Evolutionary conservation across 176 grass and related monocot species (phyloP).

Genomic region (Ananas comosus): DNA sequence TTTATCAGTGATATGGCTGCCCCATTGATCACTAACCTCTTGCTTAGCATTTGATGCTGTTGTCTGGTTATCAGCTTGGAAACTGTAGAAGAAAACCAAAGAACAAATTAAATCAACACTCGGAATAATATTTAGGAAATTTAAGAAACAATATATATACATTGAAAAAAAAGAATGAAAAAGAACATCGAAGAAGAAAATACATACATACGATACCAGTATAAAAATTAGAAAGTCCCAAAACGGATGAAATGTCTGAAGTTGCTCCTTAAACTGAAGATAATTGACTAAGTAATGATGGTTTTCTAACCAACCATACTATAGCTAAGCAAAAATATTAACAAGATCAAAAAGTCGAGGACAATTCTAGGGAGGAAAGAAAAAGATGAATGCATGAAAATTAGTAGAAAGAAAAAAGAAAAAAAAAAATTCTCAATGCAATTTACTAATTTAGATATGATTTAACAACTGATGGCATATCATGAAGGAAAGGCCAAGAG

Average conservation of each 20-base stretch:
- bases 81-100: constrained; percentile 41
- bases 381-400: too few relatives aligned
- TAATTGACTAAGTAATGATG: too few relatives aligned
- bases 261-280: too few relatives aligned
- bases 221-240: not conserved
- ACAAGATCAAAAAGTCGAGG: too few relatives aligned
- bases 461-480: too few relatives aligned
- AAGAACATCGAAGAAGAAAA: not conserved
- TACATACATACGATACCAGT: not conserved
- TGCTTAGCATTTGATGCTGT: constrained; percentile 29
- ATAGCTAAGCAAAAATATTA: not conserved
- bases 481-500: too few relatives aligned
- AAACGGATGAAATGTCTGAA: not conserved
- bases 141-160: not conserved
- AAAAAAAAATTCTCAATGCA: too few relatives aligned
- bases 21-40: constrained; percentile 14
- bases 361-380: too few relatives aligned
- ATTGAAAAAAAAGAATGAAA: not conserved
- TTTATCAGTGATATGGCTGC: constrained; percentile 7
- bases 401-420: too few relatives aligned
- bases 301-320: not conserved
- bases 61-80: constrained; percentile 42
- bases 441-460: too few relatives aligned
- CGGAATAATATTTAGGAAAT: not conserved
- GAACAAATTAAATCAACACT: not conserved